phyloP scores from a whole-genome alignment of 2,329 filamentous ascomycete genomes.

The Monilinia aucupariae region DNA sequence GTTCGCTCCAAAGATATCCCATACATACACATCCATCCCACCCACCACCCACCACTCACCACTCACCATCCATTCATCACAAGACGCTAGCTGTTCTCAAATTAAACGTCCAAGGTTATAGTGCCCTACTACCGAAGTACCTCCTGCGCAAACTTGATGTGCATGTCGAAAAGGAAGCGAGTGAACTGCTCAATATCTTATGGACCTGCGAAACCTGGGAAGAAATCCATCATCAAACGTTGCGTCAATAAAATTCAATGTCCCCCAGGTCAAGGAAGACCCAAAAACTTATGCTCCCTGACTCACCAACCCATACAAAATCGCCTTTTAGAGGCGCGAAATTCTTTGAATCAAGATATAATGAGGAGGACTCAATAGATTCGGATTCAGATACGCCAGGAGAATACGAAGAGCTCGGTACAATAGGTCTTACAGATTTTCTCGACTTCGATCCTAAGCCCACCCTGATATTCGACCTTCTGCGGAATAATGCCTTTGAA shows the following conservation, averaged over 20 bases:
- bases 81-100: constrained; percentile 1
- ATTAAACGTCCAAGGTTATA: not conserved
- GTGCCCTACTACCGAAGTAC: not conserved
- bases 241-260: constrained; percentile 4
- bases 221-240: not conserved
- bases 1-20: no score
- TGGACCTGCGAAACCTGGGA: constrained; percentile 1
- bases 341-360: not conserved
- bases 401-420: not conserved
- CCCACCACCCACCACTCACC: not conserved
- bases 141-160: not conserved
- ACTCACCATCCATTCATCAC: not conserved
- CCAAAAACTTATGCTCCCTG: constrained; percentile 16
- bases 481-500: not conserved
- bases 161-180: not conserved
- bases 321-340: constrained; percentile 1
- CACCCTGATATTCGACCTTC: constrained; percentile 62
- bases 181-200: not conserved
- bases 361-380: constrained; percentile 5
- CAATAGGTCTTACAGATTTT: constrained; percentile 44
- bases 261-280: constrained; percentile 6
- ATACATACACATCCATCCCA: not conserved
- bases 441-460: constrained; percentile 69
- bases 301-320: constrained; percentile 5
- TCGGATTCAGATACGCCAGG: not conserved